Evolutionary conservation across 169 alveolate genomes (phyloP), one percentile per base, ranked within the genome.

Genomic region (Neospora caninum): DNA sequence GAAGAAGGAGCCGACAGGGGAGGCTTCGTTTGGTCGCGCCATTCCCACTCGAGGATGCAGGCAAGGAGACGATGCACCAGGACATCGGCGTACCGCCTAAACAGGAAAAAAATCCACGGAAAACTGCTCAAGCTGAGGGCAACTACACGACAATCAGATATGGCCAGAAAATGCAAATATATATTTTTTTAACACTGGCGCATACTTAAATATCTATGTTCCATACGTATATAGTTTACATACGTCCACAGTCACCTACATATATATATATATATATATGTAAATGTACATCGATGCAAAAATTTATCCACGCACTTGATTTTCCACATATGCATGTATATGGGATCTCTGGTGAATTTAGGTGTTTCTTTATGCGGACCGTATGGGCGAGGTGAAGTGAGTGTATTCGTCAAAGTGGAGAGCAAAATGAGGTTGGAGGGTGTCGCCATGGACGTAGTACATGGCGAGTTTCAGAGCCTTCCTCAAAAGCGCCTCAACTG

Each of bases 311-410:
- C n/a, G n/a, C n/a, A 73, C n/a, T 22, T 73, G 20, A 22, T 22
- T 73, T 22, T 73, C 10, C n/a, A 73, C n/a, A 73, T 73, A 73
- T 36, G 43, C 25, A 73, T 73, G n/a, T 73, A 73, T 36, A 49
- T 49, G 4, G 22, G 22, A 49, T 7, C 22, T 49, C 22, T 49
- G 58, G 58, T 4, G 58, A 13, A 4, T 49, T 49, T 13, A 13
- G 58, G 4, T 13, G 58, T 49, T 49, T 49, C n/a, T n/a, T n/a
- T n/a, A n/a, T n/a, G 25, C 16, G 16, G 25, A 82, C 89, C 89
- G 93, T 53, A 98, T 98, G 2, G 99, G 99, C 27, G 98, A 97
- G 42, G 98, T 98, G 93, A 98, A 98, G 92, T 97, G 99, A 18
- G 99, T 97, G 96, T 98, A 98, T 43, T 97, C 89, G 39, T 94